These are phyloP conservation scores for Trametes maxima DNA, from an alignment of 768 basidiomycete genomes.

Conservation along the genomic window DNA sequence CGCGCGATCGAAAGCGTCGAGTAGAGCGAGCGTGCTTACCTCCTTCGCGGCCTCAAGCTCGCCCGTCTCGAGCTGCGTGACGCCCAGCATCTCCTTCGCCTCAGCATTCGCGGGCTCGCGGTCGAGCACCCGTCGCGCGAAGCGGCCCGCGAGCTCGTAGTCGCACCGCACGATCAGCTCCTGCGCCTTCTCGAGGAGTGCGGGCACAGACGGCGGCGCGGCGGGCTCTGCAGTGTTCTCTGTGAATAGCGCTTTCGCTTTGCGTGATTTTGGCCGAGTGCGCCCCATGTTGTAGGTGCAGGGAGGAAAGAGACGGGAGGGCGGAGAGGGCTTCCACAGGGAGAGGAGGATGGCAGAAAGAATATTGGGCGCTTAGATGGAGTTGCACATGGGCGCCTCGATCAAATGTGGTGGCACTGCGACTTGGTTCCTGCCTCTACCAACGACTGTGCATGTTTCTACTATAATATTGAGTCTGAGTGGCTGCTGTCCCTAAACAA, in stretches of 20 bases:
- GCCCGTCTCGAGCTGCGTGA: conserved; percentile 77
- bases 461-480: neutral
- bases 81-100: conserved; percentile 80
- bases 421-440: conserved; percentile 12
- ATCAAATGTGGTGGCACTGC: conserved; percentile 8
- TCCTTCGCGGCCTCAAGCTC: conserved; percentile 71
- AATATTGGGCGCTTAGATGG: conserved; percentile 23
- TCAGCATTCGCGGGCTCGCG: conserved; percentile 62
- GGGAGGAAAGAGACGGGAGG: neutral
- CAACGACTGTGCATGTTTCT: neutral
- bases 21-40: conserved; percentile 42
- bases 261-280: conserved; percentile 36
- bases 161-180: conserved; percentile 82
- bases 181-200: conserved; percentile 77
- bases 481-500: neutral
- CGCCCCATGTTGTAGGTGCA: conserved; percentile 32
- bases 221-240: conserved; percentile 34
- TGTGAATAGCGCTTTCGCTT: conserved; percentile 23
- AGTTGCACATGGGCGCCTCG: conserved; percentile 1
- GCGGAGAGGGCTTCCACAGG: neutral
- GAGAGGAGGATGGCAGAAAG: neutral
- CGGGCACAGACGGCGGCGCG: conserved; percentile 36
- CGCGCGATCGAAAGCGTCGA: neutral
- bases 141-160: conserved; percentile 77
- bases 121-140: conserved; percentile 68